These are phyloP conservation scores for Vanrija sp. DNA, from an alignment of 1,284 basidiomycete genomes.

Conservation along the genomic window DNA sequence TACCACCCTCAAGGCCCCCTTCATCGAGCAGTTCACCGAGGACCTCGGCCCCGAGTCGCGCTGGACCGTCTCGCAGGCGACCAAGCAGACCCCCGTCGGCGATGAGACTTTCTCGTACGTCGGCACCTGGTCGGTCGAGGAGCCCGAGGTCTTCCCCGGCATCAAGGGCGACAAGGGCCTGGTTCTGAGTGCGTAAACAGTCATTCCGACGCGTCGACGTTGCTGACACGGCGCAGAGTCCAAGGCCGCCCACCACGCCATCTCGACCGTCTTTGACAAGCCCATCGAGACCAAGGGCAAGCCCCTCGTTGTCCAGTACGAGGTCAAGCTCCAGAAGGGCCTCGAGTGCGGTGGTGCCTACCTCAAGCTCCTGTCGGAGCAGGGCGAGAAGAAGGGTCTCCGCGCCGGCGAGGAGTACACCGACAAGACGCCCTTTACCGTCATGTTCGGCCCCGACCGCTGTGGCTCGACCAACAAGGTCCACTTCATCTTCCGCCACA, in stretches of 20 bases:
- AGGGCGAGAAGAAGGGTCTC: constrained; percentile 63
- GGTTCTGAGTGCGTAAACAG: constrained; percentile 60
- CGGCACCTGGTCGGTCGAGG: constrained; percentile 95
- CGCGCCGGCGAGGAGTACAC: constrained; percentile 91
- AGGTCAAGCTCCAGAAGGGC: constrained; percentile 99
- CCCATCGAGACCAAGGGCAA: constrained; percentile 74
- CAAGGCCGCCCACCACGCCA: constrained; percentile 68
- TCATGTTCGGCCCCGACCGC: constrained; percentile 83
- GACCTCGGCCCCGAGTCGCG: constrained; percentile 61
- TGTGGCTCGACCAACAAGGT: constrained; percentile 58
- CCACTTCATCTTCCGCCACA: constrained; percentile 97
- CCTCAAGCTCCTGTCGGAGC: constrained; percentile 78
- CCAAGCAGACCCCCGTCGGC: constrained; percentile 91
- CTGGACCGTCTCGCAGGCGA: constrained; percentile 95
- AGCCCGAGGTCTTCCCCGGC: constrained; percentile 64
- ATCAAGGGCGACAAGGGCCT: constrained; percentile 81
- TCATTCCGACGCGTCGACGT: background rate
- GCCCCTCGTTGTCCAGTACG: constrained; percentile 95
- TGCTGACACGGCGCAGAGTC: constrained; percentile 39
- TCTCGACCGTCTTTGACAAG: constrained; percentile 81
- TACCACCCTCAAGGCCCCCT: constrained; percentile 80
- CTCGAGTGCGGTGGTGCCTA: constrained; percentile 99
- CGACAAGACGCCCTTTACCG: constrained; percentile 94
- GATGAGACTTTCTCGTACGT: constrained; percentile 94
- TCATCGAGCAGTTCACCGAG: constrained; percentile 94